These are phyloP conservation scores for Colletotrichum musae DNA, from an alignment of 2,329 filamentous ascomycete genomes.

Conservation along the genomic window DNA sequence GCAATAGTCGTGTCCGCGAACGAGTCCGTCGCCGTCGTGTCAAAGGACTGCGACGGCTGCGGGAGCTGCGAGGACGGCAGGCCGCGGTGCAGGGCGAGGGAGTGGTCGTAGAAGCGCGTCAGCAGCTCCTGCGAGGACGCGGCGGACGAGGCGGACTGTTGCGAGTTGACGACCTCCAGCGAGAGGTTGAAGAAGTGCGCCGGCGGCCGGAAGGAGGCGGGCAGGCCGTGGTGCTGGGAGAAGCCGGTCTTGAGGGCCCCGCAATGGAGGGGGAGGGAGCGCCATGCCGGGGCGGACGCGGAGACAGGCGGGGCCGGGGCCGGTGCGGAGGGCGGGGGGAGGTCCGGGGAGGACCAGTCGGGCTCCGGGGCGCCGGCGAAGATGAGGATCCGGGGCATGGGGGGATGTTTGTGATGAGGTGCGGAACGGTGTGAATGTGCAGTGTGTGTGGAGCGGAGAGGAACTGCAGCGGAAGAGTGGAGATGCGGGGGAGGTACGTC, in stretches of 20 bases:
- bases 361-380: constrained; percentile 53
- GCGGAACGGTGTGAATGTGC: not conserved
- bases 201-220: constrained; percentile 46
- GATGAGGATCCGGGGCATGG: constrained; percentile 55
- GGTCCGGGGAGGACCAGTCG: constrained; percentile 48
- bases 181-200: constrained; percentile 64
- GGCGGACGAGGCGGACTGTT: not conserved
- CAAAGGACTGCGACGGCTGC: constrained; percentile 28
- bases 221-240: constrained; percentile 63
- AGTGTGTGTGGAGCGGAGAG: not conserved
- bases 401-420: not conserved
- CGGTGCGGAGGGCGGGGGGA: constrained; percentile 41
- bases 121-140: constrained; percentile 51
- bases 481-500: too few relatives aligned
- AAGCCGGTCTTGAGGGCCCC: constrained; percentile 65
- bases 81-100: constrained; percentile 78
- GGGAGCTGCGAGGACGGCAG: constrained; percentile 73
- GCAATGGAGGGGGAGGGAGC: constrained; percentile 65
- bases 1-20: constrained; percentile 47
- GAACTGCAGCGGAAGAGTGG: not conserved
- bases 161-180: too few relatives aligned
- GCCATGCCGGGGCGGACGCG: constrained; percentile 61
- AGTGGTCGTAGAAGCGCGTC: constrained; percentile 83
- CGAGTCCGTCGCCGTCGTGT: constrained; percentile 46
- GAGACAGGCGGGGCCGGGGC: not conserved